phyloP scores from a whole-genome alignment of 1,284 basidiomycete species.

The Phylloporus sp. region DNA sequence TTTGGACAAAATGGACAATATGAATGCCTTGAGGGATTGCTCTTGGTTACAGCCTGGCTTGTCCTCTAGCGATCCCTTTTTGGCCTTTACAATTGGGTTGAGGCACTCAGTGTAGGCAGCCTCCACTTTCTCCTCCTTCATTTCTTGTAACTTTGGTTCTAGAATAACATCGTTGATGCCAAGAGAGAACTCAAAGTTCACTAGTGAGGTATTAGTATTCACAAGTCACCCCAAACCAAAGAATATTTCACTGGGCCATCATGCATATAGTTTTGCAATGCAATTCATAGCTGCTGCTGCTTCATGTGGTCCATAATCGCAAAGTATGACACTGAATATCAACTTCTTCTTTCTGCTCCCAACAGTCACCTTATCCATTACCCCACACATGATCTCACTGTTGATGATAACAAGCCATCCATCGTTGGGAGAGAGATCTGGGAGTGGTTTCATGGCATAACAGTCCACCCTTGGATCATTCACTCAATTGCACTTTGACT shows the following conservation, averaged over 20 bases:
- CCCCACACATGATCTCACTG: conserved; percentile 99
- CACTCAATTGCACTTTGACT: conserved; percentile 94
- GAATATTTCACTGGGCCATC: conserved; percentile 78
- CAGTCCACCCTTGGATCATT: conserved; percentile 76
- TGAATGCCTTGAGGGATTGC: conserved; percentile 94
- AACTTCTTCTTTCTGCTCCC: conserved; percentile 99
- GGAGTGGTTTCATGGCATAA: conserved; percentile 66
- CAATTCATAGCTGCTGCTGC: conserved; percentile 97
- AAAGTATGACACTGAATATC: conserved; percentile 96
- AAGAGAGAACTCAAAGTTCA: conserved; percentile 97
- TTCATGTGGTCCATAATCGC: conserved; percentile 96
- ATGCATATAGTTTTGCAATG: conserved; percentile 93
- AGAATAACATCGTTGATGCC: conserved; percentile 99
- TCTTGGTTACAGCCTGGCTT: conserved; percentile 97
- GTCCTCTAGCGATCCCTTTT: conserved; percentile 93
- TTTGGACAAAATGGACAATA: conserved; percentile 91
- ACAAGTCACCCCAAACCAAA: conserved; percentile 3
- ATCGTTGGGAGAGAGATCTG: conserved; percentile 96
- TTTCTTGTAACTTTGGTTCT: conserved; percentile 76
- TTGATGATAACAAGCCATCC: conserved; percentile 98
- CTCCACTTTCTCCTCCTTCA: conserved; percentile 90
- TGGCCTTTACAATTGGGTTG: conserved; percentile 87
- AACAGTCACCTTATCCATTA: conserved; percentile 98
- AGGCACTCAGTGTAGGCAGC: conserved; percentile 90
- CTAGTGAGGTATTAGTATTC: no score